Base-by-base conservation (phyloP, 1,139 yeast genomes). In the Suhomyces bokatorum region DNA sequence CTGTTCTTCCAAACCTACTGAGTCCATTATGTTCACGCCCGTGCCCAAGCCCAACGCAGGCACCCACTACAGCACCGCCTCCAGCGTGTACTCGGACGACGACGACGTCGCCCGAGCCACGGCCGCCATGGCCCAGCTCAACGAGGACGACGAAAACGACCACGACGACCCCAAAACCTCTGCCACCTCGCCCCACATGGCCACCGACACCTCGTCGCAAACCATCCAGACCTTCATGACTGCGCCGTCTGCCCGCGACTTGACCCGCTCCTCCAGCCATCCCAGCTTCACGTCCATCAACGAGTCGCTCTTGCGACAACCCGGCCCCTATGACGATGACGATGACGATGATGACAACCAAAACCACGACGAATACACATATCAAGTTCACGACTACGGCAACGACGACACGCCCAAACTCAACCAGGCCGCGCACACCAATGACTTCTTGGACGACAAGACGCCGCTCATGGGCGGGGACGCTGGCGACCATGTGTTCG, bases 251-350 rank as follows among this genome's bases (percentile, higher is more conserved):
- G 28, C 12, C 8, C 34, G 36, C 26, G 45, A 35, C 3, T 34
- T 48, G 29, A 51, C 47, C 35, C 37, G 48, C n/a, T 28, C 39
- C n/a, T 42, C 44, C 17, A 51, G 49, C 44, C 50, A 47, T 37
- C 70, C 65, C 2, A 64, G 73, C 44, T 67, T 69, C 48, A 57
- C 69, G 2, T 65, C 73, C 33, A 69, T 68, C 38, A 68, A 67
- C 49, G 57, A 64, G 11, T 64, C 71, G 15, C 50, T 67, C n/a
- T 49, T 68, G 29, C 57, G 61, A 34, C 60, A 59, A 29, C 47
- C 49, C 22, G 40, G 54, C 24, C 51, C 45, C 9, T 43, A 46
- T 26, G 46, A 39, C 12, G 49, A 49, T 24, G 49, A 49, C 13
- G 44, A 48, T 10, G 44, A 46, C 17, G 41, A 39, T 27, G 40